Evolutionary conservation across 2,329 filamentous ascomycete genomes (phyloP), one percentile per base, ranked within the genome.

Genomic region (Xylaria multiplex): DNA sequence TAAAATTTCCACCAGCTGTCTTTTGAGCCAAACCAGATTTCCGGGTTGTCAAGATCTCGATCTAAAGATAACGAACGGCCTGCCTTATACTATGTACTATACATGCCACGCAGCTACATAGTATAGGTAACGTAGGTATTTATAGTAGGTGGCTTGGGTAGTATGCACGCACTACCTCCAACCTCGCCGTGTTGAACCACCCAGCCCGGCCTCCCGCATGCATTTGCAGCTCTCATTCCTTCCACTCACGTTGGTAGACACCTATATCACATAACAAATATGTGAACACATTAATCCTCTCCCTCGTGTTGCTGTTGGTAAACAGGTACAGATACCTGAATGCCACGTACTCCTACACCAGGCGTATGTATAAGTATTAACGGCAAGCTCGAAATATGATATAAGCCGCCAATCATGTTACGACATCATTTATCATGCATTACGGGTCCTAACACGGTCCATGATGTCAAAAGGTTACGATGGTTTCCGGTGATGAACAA

Each of bases 11-110:
- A 37, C 56, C 55, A 52, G 19, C 52, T 24, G 37, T 46, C 52
- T 48, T 49, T 40, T 14, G 46, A 66, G 59, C 49, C 45, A 63
- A 63, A 58, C 59, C 64, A 62, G 40, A 62, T 49, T 27, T 48
- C 59, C 54, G 64, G 59, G 58, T 35, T 54, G 43, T 46, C 42
- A 19, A 59, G 37, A 48, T 48, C 37, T 46, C 35, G 30, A 53
- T 62, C 40, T 40, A 22, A 48, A 27, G 27, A 27, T 27, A 27
- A 27, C 4, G 32, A 32, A 42, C 35, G 19, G n/a, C 52, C 35
- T 42, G 2, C 11, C 3, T 19, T 19, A 19, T 19, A 19, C 19
- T 19, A 19, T 24, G 24, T 19, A 27, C 8, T 35, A 35, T 35
- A 35, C 32, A 35, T 35, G 6, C 7, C 32, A 8, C 6, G 7